Base-by-base conservation (phyloP, 352 stramenopile species). In the Phytophthora europaea region DNA sequence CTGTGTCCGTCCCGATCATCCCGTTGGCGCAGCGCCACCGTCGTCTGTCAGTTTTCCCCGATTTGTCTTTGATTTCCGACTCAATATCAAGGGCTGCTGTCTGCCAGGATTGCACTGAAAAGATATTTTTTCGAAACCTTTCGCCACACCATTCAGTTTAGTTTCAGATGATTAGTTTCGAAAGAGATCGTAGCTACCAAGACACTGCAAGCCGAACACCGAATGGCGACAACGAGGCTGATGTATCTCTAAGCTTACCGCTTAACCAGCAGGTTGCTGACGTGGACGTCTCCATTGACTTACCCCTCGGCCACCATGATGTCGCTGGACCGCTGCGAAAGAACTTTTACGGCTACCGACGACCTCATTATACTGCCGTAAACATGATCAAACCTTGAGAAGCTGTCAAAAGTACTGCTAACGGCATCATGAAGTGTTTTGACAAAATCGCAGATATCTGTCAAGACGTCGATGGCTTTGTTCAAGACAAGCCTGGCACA, bases 381-480 rank as follows among this genome's bases (percentile, higher is more conserved):
- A 62, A 64, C 40, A 48, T 13, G 23, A 16, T 65, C 0, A 52
- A 40, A 6, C 54, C 63, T 6, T 70, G 63, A 43, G 18, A 36
- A 10, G 53, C 54, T 51, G 10, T 51, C 0, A n/a, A 50, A 10
- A 53, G 63, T 31, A 64, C 40, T 1, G 26, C 54, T 0, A 64
- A 59, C 28, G 63, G 43, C 2, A 54, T 70, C 0, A 70, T 64
- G 63, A 64, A 70, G 38, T 15, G 26, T 0, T 70, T 70, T 53
- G 63, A 57, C 3, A n/a, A 36, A 0, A 64, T 70, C 7, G 54
- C 43, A 16, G 16, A 22, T 4, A n/a, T 26, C 4, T 67, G 31
- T 28, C 3, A 20, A 8, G 31, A 48, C 4, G 34, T 34, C 4
- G 12, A 31, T 6, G 18, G 8, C 3, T 61, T 59, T 13, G 47